Evolutionary conservation across 2,329 filamentous ascomycete species (phyloP).

Genomic region (Beauveria sp.): DNA sequence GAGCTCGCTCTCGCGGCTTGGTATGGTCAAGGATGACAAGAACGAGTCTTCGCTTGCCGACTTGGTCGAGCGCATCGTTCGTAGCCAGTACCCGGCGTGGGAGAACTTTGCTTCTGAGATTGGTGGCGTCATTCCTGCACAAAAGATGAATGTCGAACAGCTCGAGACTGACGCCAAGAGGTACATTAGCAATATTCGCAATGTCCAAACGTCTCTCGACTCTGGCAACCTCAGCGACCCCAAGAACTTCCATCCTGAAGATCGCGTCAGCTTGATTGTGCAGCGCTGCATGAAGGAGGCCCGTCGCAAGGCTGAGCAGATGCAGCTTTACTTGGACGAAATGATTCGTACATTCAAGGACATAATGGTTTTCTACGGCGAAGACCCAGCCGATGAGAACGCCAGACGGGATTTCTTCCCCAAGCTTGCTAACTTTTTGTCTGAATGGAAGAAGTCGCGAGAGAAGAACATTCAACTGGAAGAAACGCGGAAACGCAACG

Average conservation of each 20-base stretch:
- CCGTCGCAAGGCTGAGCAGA: conserved; percentile 88
- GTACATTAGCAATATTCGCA: conserved; percentile 92
- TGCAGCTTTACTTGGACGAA: conserved; percentile 87
- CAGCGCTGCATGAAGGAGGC: conserved; percentile 96
- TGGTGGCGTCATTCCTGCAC: conserved; percentile 62
- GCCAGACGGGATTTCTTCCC: conserved; percentile 92
- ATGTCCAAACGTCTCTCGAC: conserved; percentile 86
- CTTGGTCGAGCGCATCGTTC: conserved; percentile 90
- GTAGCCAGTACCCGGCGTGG: conserved; percentile 95
- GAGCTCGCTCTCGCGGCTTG: conserved; percentile 81
- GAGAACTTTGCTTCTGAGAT: conserved; percentile 85
- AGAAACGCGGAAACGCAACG: conserved; percentile 75
- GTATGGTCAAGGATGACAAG: conserved; percentile 99
- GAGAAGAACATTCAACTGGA: conserved; percentile 86
- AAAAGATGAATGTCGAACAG: conserved; percentile 94
- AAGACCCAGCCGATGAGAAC: conserved; percentile 86
- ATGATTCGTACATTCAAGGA: conserved; percentile 89
- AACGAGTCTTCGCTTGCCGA: conserved; percentile 95
- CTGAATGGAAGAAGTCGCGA: conserved; percentile 91
- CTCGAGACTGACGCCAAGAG: conserved; percentile 78
- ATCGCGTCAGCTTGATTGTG: conserved; percentile 85
- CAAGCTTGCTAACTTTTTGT: conserved; percentile 83
- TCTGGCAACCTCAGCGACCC: conserved; percentile 90
- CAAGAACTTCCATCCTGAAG: conserved; percentile 96
- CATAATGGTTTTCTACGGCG: conserved; percentile 94